Base-by-base conservation (phyloP, 176 grass and related monocot species). In the Raddia distichophylla region DNA sequence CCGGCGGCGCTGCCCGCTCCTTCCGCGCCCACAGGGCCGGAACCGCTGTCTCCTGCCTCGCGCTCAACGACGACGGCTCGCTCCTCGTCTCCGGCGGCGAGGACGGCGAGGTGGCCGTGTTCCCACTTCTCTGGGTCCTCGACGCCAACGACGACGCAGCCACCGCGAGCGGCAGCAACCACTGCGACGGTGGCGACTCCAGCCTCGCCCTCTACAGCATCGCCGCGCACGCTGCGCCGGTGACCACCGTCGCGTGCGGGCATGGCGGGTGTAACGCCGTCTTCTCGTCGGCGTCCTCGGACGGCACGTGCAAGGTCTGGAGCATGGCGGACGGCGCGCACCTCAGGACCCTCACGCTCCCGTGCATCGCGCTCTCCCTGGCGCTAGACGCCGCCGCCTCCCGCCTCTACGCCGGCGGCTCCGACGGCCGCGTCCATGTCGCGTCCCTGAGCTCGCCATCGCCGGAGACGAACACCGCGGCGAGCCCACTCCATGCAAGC, bases 231-330 rank as follows among this genome's bases (percentile, higher is more conserved):
- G 34, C 32, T 19, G 60, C n/a, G 15, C 51, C 79, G 2, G 61
- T 78, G 60, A 74, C 73, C 8, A 9, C 67, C 46, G 37, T 86
- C 45, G 18, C 53, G 16, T 86, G 72, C 40, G 77, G 64, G 9
- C 62, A 19, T 5, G 77, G 87, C 8, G 78, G 77, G 27, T 64
- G 83, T 78, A 67, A 65, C n/a, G 58, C 81, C 34, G 17, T 67
- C 2, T 5, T 84, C 14, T 69, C 72, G 1, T 80, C 76, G 14
- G 71, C 76, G 45, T 84, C 87, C 5, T 33, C 9, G n/a, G 76
- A 89, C 45, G 62, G 76, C 76, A 85, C 88, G 2, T 86, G 78
- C 64, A 90, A 86, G 65, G 12, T 90, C 3, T 82, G 88, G 88
- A 77, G 51, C 18, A 49, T 86, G 7, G 67, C 67, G 5, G 15